Conservation (phyloP, 352 stramenopile species). For the Halophytophthora polymorphica region DNA sequence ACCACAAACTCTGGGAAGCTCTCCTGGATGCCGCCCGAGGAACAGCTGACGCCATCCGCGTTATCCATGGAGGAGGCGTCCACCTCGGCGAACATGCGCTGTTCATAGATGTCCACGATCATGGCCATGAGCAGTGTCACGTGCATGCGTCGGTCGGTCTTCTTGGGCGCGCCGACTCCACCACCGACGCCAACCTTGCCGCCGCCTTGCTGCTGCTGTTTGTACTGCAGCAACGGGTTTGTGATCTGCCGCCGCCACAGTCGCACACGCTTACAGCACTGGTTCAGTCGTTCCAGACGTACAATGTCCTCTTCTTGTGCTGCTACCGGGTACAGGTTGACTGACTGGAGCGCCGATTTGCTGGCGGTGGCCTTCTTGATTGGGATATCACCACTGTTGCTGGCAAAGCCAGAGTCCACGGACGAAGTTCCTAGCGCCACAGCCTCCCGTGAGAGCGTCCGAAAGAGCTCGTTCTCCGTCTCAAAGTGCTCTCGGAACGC, state of each 20-base stretch:
- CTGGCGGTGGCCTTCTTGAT: conserved; percentile 9
- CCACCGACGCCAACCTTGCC: conserved; percentile 10
- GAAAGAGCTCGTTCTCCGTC: conserved; percentile 49
- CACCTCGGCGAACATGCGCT: conserved; percentile 38
- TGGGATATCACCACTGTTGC: conserved; percentile 4
- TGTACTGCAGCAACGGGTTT: conserved; percentile 69
- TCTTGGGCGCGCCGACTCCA: conserved; percentile 27
- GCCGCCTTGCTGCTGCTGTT: conserved; percentile 33
- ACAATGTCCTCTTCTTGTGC: conserved; percentile 45
- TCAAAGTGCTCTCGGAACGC: conserved; percentile 52
- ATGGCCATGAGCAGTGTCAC: conserved; percentile 58
- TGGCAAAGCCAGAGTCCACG: neutral
- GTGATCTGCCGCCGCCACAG: conserved; percentile 57
- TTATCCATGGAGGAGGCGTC: conserved; percentile 27
- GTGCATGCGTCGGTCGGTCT: conserved; percentile 69
- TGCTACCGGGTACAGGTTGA: neutral
- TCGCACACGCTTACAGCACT: conserved; percentile 77
- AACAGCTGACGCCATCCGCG: conserved; percentile 2
- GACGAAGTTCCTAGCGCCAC: too few species aligned
- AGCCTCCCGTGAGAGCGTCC: conserved; percentile 12
- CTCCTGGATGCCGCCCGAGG: conserved; percentile 34
- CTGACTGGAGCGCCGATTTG: neutral
- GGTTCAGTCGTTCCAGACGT: conserved; percentile 45
- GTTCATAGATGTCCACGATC: conserved; percentile 78
- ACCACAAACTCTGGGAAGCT: conserved; percentile 71